A percentile compares a stretch with the other conserved stretches of the same genome.
Evolutionary conservation across 108 stramenopile species (phyloP).

Genomic region (Fragilaria radians): DNA sequence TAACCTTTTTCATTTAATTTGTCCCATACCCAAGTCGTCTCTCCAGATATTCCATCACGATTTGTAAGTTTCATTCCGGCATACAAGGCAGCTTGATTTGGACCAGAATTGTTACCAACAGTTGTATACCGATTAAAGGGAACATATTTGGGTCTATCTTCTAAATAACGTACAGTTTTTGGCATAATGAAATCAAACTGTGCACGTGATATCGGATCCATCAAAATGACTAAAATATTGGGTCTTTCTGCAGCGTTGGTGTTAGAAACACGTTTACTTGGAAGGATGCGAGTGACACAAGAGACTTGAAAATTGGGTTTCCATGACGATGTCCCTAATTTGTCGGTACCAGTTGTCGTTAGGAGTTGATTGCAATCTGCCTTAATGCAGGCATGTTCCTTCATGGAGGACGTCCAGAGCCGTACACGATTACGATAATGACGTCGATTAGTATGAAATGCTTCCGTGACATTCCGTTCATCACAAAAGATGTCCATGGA

Average conservation of each 20-base stretch:
- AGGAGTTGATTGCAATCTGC: not conserved
- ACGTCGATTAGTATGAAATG: no score
- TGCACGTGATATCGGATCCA: slow-evolving; percentile 40
- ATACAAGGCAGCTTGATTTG: slow-evolving; percentile 48
- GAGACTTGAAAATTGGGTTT: slow-evolving; percentile 5
- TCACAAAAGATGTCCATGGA: not conserved
- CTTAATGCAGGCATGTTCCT: not conserved
- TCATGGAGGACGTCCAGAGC: not conserved
- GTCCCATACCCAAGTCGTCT: slow-evolving; percentile 44
- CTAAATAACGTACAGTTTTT: slow-evolving; percentile 20
- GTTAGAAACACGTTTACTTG: not conserved
- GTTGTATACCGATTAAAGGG: slow-evolving; percentile 31
- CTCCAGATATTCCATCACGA: slow-evolving; percentile 12
- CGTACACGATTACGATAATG: not conserved
- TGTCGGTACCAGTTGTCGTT: not conserved
- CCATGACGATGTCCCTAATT: not conserved
- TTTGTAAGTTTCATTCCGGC: slow-evolving; percentile 24
- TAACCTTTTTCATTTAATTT: slow-evolving; percentile 25
- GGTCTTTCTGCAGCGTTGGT: not conserved
- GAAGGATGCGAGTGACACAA: slow-evolving; percentile 11
- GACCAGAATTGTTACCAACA: slow-evolving; percentile 50
- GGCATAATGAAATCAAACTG: slow-evolving; percentile 31
- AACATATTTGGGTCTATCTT: not conserved
- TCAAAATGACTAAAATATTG: slow-evolving; percentile 36
- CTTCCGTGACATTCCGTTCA: not conserved